Base-by-base conservation (phyloP, 2,329 filamentous ascomycete genomes). In the Hymenoscyphus linearis region DNA sequence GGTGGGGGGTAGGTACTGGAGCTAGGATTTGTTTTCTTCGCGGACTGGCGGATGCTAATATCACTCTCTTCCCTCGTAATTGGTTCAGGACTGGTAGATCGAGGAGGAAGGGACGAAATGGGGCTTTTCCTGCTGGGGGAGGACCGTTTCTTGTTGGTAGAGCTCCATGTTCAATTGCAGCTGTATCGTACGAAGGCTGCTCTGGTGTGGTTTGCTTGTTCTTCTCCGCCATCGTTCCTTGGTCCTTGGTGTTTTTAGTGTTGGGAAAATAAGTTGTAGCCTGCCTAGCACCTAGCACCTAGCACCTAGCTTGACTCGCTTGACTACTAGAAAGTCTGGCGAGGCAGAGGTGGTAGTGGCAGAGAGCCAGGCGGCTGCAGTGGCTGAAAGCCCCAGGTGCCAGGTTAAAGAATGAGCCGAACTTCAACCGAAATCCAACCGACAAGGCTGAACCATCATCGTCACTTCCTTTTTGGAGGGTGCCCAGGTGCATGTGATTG, bases 11-110 rank as follows among this genome's bases (percentile, higher is more conserved):
- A 67, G 70, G 50, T 74, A 89, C 85, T 76, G 88, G 87, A 56
- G 85, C 84, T 50, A 99, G 84, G 10, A 99, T 85, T 65, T 90
- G 87, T 74, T 87, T 89, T 59, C 95, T 84, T 52, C 95, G 83
- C 0, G 95, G 95, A 1, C 93, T 97, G 22, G 89, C 86, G 2
- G 93, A 97, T 58, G 95, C 95, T 31, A 99, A 87, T 67, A 99
- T 90, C 5, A 96, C 86, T 66, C 93, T 83, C 74, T 90, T 91
- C 59, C 83, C 83, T 71, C 89, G 86, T 66, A 99, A 84, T 70
- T 87, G 80, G 69, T 84, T 84, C 62, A 99, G 79, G 60, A 92
- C 87, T 16, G 93, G 93, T 18, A 98, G 82, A 64, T 91, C 83
- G 64, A 98, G 84, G 1, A 90, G 89, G 52, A 84, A 79, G 7